Conservation (phyloP, 2,329 filamentous ascomycete species). For the Ophiocordyceps sinensis region DNA sequence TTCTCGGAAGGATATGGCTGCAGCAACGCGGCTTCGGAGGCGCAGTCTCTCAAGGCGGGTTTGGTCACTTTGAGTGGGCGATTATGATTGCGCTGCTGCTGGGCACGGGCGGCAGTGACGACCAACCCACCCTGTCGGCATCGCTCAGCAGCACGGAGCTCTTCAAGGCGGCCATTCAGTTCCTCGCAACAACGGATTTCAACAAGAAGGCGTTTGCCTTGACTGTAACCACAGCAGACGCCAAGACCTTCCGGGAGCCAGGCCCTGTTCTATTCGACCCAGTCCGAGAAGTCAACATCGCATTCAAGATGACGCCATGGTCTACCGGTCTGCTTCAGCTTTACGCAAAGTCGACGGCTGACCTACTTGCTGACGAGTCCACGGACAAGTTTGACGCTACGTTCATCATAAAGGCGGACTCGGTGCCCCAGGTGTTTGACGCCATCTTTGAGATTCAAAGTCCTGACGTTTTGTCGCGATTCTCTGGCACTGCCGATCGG, state of each 20-base stretch:
- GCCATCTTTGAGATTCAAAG: slow-evolving; percentile 22
- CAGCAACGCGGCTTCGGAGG: slow-evolving; percentile 71
- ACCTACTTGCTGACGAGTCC: slow-evolving; percentile 57
- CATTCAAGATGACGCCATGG: slow-evolving; percentile 84
- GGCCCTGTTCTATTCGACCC: slow-evolving; percentile 69
- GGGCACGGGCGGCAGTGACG: slow-evolving; percentile 59
- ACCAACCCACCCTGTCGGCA: slow-evolving; percentile 56
- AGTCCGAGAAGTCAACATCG: slow-evolving; percentile 58
- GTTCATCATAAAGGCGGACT: slow-evolving; percentile 55
- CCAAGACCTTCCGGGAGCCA: slow-evolving; percentile 24
- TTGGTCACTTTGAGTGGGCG: slow-evolving; percentile 88
- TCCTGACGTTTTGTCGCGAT: slow-evolving; percentile 11
- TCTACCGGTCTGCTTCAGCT: slow-evolving; percentile 61
- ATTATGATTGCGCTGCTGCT: slow-evolving; percentile 67
- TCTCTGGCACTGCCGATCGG: slow-evolving; percentile 19
- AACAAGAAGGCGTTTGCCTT: slow-evolving; percentile 48
- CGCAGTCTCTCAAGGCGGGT: slow-evolving; percentile 60
- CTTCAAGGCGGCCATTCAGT: slow-evolving; percentile 89
- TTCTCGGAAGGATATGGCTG: slow-evolving; percentile 79
- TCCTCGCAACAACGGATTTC: slow-evolving; percentile 61
- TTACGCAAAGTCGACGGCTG: slow-evolving; percentile 60
- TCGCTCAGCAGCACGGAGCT: slow-evolving; percentile 84
- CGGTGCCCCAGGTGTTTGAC: slow-evolving; percentile 42
- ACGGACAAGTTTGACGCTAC: slow-evolving; percentile 72
- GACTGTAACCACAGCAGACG: slow-evolving; percentile 15